Conservation (phyloP, 1,139 yeast species). For the Schwanniomyces etchellsii region DNA sequence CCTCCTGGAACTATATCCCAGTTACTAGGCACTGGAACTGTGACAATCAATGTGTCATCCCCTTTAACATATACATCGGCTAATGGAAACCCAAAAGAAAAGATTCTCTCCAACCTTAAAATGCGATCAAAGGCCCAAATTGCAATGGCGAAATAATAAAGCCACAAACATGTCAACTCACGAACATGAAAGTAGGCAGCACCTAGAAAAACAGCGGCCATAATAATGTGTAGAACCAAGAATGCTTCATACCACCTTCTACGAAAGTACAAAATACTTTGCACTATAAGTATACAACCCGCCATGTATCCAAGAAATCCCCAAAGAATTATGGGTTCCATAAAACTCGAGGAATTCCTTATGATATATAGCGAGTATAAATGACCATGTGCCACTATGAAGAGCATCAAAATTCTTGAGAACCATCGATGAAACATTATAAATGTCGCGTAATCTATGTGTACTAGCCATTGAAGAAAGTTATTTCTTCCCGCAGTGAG, state of each 20-base stretch:
- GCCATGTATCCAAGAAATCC: slow-evolving; percentile 46
- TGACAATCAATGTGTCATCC: slow-evolving; percentile 37
- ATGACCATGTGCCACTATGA: slow-evolving; percentile 34
- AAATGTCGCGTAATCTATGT: slow-evolving; percentile 57
- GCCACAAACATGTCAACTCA: slow-evolving; percentile 34
- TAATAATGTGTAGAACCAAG: slow-evolving; percentile 49
- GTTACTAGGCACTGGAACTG: slow-evolving; percentile 30
- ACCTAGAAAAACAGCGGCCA: slow-evolving; percentile 50
- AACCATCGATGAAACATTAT: slow-evolving; percentile 58
- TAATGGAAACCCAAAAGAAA: slow-evolving; percentile 43
- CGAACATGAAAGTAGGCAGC: slow-evolving; percentile 59
- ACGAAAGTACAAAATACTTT: slow-evolving; percentile 50
- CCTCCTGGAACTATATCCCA: slow-evolving; percentile 51
- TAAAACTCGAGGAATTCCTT: not conserved
- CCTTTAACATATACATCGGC: slow-evolving; percentile 47
- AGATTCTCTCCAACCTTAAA: slow-evolving; percentile 43
- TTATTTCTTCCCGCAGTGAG: slow-evolving; percentile 62
- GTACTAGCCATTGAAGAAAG: slow-evolving; percentile 48
- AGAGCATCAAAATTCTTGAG: slow-evolving; percentile 40
- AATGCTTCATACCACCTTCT: slow-evolving; percentile 60
- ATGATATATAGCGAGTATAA: slow-evolving; percentile 20
- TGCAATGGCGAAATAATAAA: slow-evolving; percentile 48
- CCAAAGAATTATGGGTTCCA: slow-evolving; percentile 19
- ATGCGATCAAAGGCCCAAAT: slow-evolving; percentile 62
- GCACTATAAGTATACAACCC: slow-evolving; percentile 32